Evolutionary conservation across 2,329 filamentous ascomycete species (phyloP).

Genomic region (Xylariaceae sp.): DNA sequence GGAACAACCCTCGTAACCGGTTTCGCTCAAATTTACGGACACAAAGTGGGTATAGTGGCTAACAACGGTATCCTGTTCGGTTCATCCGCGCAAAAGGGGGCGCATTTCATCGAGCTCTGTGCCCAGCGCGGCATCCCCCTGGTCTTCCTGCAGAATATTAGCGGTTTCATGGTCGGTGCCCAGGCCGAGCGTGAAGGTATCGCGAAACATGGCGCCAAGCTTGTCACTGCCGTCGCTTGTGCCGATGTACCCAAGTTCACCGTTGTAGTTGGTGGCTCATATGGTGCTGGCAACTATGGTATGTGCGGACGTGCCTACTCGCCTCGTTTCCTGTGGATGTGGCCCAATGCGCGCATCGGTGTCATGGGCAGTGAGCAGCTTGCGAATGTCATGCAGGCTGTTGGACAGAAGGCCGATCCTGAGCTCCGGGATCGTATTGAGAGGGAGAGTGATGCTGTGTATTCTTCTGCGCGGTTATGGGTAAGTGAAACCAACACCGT

Average conservation of each 20-base stretch:
- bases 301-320: conserved; percentile 95
- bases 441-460: conserved; percentile 80
- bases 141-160: conserved; percentile 94
- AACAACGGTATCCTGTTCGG: conserved; percentile 96
- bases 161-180: conserved; percentile 94
- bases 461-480: conserved; percentile 86
- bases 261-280: conserved; percentile 87
- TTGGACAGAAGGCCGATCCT: conserved; percentile 77
- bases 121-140: conserved; percentile 83
- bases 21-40: conserved; percentile 84
- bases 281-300: conserved; percentile 94
- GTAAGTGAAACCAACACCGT: conserved; percentile 48
- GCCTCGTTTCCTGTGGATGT: conserved; percentile 91
- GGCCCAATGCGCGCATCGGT: conserved; percentile 93
- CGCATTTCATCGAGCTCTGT: conserved; percentile 95
- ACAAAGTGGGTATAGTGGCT: conserved; percentile 86
- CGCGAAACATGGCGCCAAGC: conserved; percentile 94
- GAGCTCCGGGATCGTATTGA: conserved; percentile 81
- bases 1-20: conserved; percentile 86
- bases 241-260: conserved; percentile 96
- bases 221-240: conserved; percentile 91
- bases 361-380: conserved; percentile 97
- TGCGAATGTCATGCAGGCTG: conserved; percentile 87
- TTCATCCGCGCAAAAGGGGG: conserved; percentile 82
- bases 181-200: conserved; percentile 93